Evolutionary conservation across 1,284 basidiomycete species (phyloP).

Genomic region (Termitomyces sp.): DNA sequence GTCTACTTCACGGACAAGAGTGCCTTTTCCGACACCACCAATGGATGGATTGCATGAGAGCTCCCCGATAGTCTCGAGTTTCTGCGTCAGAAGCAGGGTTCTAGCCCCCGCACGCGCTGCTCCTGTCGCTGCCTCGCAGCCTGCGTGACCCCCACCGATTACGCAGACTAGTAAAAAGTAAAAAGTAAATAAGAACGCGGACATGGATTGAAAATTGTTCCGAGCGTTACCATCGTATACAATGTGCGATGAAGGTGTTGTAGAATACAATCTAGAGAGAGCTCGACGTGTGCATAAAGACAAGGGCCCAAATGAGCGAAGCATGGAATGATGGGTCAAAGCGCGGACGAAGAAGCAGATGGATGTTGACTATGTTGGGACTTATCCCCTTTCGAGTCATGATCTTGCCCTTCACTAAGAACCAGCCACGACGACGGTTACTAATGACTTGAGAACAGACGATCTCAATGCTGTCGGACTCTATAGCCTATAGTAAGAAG

Average conservation of each 20-base stretch:
- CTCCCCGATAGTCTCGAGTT: constrained; percentile 76
- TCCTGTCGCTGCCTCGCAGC: constrained; percentile 85
- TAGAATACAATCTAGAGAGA: constrained; percentile 14
- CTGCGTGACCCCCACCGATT: constrained; percentile 90
- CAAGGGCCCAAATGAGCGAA: constrained; percentile 8
- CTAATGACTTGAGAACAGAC: constrained; percentile 2
- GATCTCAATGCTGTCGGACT: constrained; percentile 13
- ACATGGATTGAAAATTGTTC: not conserved
- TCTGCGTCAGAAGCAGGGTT: constrained; percentile 80
- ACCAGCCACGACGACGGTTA: not conserved
- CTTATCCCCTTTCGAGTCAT: too few species aligned
- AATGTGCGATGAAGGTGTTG: not conserved
- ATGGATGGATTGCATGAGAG: constrained; percentile 90
- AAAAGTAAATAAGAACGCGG: not conserved
- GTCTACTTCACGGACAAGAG: constrained; percentile 83
- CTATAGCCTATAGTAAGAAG: constrained; percentile 33
- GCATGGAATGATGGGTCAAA: too few species aligned
- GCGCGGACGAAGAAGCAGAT: too few species aligned
- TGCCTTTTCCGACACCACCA: constrained; percentile 87
- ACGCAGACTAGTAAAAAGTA: constrained; percentile 69
- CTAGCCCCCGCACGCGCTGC: constrained; percentile 77
- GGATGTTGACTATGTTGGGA: too few species aligned
- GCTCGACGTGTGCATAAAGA: constrained; percentile 10
- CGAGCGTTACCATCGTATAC: constrained; percentile 13
- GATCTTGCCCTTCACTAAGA: not conserved